Evolutionary conservation across 2,329 filamentous ascomycete genomes (phyloP), one percentile per base, ranked within the genome.

Genomic region (Hypoxylon sp.): DNA sequence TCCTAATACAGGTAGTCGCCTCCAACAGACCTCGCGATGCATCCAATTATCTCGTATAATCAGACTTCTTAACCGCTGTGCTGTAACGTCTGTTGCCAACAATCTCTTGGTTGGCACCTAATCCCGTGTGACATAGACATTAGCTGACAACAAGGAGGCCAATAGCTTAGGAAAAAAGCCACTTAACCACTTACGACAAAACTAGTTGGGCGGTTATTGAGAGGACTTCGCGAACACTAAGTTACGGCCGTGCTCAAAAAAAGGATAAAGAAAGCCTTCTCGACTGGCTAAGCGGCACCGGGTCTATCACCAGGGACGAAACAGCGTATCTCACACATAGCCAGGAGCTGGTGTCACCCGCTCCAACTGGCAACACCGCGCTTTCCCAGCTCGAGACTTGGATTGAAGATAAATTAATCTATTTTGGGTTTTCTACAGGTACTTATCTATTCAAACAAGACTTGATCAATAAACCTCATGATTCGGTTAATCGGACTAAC

Each of bases 251-350:
- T 6, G 21, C 45, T 5, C 19, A 48, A 28, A 4, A 5, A 25
- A 34, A 5, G 32, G n/a, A 48, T 43, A 13, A 11, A 19, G 13
- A 69, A 45, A 53, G 50, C 30, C 36, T 69, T 19, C 50, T 28
- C 19, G 63, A 66, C 34, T 69, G 67, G 67, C 3, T 69, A 9
- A 21, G 51, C 17, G 63, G 55, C 7, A 69, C 30, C 30, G 58
- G 62, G n/a, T 65, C 52, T 19, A 25, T 68, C 21, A 36, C 46
- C 13, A 50, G 58, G 23, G 38, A 55, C 11, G 66, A 68, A 30
- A 63, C 57, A 5, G 49, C 52, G 46, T 68, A 68, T 19, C 38
- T 68, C 1, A 6, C 14, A 23, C n/a, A 46, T 10, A 30, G 28
- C 28, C 46, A 60, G 25, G 65, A 68, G 14, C 58, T 68, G 3